Conservation (phyloP, 768 basidiomycete species). For the Suillus clintonianus region DNA sequence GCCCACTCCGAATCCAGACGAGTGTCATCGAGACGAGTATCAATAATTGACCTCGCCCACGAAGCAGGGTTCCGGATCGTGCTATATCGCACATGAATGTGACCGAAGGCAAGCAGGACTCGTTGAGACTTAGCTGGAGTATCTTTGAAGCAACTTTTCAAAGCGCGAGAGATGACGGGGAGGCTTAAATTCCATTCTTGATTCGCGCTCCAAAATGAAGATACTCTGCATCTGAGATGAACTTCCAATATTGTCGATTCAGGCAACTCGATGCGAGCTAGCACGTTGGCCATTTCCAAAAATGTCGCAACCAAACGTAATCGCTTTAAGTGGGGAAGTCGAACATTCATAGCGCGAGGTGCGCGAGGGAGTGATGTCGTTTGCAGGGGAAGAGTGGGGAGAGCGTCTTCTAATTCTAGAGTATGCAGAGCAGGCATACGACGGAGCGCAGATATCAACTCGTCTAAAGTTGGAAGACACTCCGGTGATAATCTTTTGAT, state of each 20-base stretch:
- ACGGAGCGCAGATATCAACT: conserved; percentile 34
- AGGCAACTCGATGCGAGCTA: background rate
- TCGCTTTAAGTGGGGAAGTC: background rate
- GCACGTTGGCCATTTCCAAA: background rate
- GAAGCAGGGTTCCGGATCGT: background rate
- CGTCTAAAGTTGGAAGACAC: conserved; percentile 31
- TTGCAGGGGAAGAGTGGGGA: conserved; percentile 21
- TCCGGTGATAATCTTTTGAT: conserved; percentile 29
- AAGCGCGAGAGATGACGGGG: background rate
- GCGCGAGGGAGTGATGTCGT: background rate
- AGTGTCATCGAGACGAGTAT: no score
- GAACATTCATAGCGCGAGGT: background rate
- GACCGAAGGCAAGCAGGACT: no score
- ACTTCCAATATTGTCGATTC: background rate
- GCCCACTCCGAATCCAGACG: background rate
- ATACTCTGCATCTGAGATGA: no score
- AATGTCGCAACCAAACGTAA: background rate
- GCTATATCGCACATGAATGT: background rate
- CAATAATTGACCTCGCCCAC: background rate
- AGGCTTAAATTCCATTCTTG: background rate
- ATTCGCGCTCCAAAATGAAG: no score
- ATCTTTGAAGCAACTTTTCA: background rate
- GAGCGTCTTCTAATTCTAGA: conserved; percentile 36
- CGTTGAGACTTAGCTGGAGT: background rate
- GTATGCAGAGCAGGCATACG: conserved; percentile 35